Evolutionary conservation across 2,329 filamentous ascomycete species (phyloP).

Genomic region (Alternaria solani): DNA sequence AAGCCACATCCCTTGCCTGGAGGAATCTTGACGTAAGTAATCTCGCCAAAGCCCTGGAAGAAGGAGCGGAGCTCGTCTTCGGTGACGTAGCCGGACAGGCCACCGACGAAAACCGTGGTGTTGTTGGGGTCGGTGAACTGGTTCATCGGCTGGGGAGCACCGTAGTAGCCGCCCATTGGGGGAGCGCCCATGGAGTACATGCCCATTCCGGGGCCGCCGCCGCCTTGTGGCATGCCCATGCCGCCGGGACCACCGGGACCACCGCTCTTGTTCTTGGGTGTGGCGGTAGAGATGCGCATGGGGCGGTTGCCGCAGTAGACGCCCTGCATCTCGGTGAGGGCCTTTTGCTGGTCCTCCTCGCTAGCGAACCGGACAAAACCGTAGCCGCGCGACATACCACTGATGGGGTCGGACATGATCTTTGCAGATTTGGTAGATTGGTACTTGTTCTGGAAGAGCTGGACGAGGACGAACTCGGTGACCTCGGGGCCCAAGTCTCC

Average conservation of each 20-base stretch:
- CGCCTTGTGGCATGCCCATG: slow-evolving; percentile 60
- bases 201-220: slow-evolving; percentile 55
- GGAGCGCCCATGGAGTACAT: slow-evolving; percentile 76
- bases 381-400: slow-evolving; percentile 95
- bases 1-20: slow-evolving; percentile 99
- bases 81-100: slow-evolving; percentile 95
- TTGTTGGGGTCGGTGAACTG: slow-evolving; percentile 99
- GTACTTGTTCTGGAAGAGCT: slow-evolving; percentile 95
- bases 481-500: slow-evolving; percentile 97
- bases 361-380: slow-evolving; percentile 98
- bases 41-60: slow-evolving; percentile 99
- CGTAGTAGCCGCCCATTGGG: slow-evolving; percentile 69
- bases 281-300: slow-evolving; percentile 98
- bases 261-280: slow-evolving; percentile 85
- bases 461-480: slow-evolving; percentile 97
- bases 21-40: slow-evolving; percentile 99
- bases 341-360: slow-evolving; percentile 94
- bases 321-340: slow-evolving; percentile 97
- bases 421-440: slow-evolving; percentile 98
- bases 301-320: slow-evolving; percentile 98
- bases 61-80: slow-evolving; percentile 99
- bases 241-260: slow-evolving; percentile 62
- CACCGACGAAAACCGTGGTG: slow-evolving; percentile 97
- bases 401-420: slow-evolving; percentile 99
- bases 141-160: slow-evolving; percentile 85